Evolutionary conservation across 2,329 filamentous ascomycete species (phyloP), one percentile per base, ranked within the genome.

Genomic region (Clarireedia homoeocarpa): DNA sequence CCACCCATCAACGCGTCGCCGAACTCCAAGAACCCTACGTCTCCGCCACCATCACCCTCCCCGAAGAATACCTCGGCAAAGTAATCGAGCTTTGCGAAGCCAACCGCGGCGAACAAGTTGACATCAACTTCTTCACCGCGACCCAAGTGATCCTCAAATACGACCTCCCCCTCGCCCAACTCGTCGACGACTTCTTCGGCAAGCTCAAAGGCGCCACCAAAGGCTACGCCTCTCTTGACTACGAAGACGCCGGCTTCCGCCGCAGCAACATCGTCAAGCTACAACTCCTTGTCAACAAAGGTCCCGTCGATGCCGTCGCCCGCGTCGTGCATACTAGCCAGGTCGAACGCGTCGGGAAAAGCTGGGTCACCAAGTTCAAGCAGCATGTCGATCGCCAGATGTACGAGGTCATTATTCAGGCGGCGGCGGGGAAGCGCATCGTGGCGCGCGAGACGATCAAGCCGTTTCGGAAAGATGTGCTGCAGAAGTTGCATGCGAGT

Each of bases 171-270:
- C 79, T 96, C 0, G 84, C 91, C 1, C 89, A 96, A 53, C 77
- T 99, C 4, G 94, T 99, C 0, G 94, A 97, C 65, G 94, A 99
- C 71, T 86, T 99, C 68, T 99, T 99, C 70, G 94, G 94, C 52
- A 96, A 95, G 72, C 78, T 99, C 53, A 99, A 99, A 71, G 89
- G 91, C 39, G 81, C 84, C 0, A 96, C 91, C 53, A 96, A 96
- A 70, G 94, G 94, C 10, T 99, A 99, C 66, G 94, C 94, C 0
- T 94, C 88, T 38, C 80, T 99, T 5, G 94, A 99, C 71, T 99
- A 99, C 70, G 94, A 99, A 73, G 94, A 99, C 65, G 87, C 91
- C 0, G 92, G 89, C 0, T 99, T 91, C 82, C 83, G 86, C 23
- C 74, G 81, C 58, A 89, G 87, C 66, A 84, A 84, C 59, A 84